Base-by-base conservation (phyloP, 768 basidiomycete species). In the Mrakia gelida region DNA sequence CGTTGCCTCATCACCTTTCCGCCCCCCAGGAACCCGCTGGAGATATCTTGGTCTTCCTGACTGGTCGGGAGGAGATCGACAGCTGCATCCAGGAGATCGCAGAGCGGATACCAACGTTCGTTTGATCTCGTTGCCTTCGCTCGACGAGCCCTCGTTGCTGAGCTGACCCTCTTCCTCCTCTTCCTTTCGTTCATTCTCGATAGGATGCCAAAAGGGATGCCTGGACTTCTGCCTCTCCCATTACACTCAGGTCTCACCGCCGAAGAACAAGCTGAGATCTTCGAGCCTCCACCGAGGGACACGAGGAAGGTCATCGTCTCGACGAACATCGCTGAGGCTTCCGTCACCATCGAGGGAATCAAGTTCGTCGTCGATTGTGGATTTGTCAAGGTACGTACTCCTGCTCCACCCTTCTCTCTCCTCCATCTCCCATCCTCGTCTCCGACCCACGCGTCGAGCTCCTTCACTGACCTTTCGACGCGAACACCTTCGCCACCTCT, bases 321-420 rank as follows among this genome's bases (percentile, higher is more conserved):
- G 5, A 99, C 97, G 0, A 99, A 99, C 83, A 95, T 98, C 71
- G 97, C 97, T 23, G 97, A 99, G 85, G 95, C 97, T 23, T 95
- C 93, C 82, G 92, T 99, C 32, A 99, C 97, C 0, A 98, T 99
- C 76, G 94, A 98, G 61, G 95, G 95, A 4, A 91, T 98, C 79
- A 92, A 91, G 80, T 98, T 91, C 82, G 95, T 99, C 21, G 88
- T 98, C 4, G 97, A 99, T 82, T 91, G 90, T 78, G 97, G 97
- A 23, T 94, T 94, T 82, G 95, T 97, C 80, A 99, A 99, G 89
- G 94, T 93, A 80, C 30, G 85, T 80, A 18, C 6, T 38, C 41
- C n/a, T 26, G 15, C 15, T 45, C 7, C 18, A 52, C 1, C 15
- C n/a, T 30, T 38, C n/a, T 11, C 0, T 23, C 30, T 52, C 3